phyloP scores from a whole-genome alignment of 345 rosid genomes.

The Eucalyptus cladocalyx region DNA sequence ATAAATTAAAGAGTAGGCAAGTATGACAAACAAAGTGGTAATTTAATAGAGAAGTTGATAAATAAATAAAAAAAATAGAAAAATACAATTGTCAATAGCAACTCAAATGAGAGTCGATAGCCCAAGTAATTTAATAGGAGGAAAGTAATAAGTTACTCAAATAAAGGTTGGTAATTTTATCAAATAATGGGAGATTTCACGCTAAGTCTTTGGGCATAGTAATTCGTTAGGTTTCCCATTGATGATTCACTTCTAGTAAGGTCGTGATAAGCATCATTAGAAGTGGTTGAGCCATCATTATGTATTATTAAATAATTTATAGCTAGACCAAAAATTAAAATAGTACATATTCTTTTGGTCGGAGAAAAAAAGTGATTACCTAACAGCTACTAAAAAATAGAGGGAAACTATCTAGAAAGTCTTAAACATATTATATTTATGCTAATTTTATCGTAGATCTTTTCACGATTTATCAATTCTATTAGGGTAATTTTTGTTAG shows the following conservation, averaged over 20 bases:
- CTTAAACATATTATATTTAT: too few species aligned
- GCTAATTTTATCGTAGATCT: too few species aligned
- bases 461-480: too few species aligned
- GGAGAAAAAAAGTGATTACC: not conserved
- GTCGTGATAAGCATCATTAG: not conserved
- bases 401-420: not conserved
- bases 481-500: too few species aligned
- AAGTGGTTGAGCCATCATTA: not conserved
- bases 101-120: not conserved
- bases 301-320: not conserved
- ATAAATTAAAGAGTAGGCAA: not conserved
- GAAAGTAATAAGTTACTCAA: not conserved
- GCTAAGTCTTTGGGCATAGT: not conserved
- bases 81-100: not conserved
- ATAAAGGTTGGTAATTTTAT: not conserved
- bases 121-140: not conserved
- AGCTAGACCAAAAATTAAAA: not conserved
- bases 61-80: not conserved
- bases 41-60: not conserved
- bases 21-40: not conserved
- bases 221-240: too few species aligned
- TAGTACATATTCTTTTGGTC: not conserved
- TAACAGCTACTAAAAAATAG: not conserved
- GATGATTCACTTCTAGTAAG: too few species aligned
- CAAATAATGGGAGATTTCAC: not conserved